phyloP scores from a whole-genome alignment of 2,329 filamentous ascomycete genomes.

The Monilinia polystroma region DNA sequence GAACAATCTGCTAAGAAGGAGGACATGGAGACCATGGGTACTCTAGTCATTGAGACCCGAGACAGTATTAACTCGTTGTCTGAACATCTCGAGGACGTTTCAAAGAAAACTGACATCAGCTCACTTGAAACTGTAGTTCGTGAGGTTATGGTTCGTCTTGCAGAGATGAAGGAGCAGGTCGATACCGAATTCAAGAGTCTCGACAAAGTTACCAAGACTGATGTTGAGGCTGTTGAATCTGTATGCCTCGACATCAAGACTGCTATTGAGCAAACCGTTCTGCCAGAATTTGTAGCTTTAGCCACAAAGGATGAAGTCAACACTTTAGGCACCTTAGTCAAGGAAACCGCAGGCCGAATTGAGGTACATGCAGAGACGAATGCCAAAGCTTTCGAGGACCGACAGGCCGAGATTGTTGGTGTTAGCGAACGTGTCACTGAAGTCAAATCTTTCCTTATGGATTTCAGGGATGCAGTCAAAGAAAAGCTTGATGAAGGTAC shows the following conservation, averaged over 20 bases:
- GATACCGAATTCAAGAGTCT: slow-evolving; percentile 46
- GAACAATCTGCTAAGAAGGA: slow-evolving; percentile 69
- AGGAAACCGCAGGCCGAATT: slow-evolving; percentile 67
- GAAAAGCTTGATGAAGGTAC: slow-evolving; percentile 74
- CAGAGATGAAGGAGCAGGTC: slow-evolving; percentile 61
- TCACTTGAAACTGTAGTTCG: slow-evolving; percentile 75
- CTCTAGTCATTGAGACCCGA: slow-evolving; percentile 71
- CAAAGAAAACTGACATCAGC: slow-evolving; percentile 75
- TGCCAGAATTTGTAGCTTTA: slow-evolving; percentile 68
- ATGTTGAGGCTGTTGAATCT: slow-evolving; percentile 77
- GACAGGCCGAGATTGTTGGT: slow-evolving; percentile 77
- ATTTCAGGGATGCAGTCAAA: slow-evolving; percentile 74
- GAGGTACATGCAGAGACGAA: slow-evolving; percentile 70
- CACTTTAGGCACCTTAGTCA: slow-evolving; percentile 67
- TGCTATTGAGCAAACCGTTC: slow-evolving; percentile 69
- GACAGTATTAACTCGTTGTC: slow-evolving; percentile 67
- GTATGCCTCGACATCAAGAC: slow-evolving; percentile 83
- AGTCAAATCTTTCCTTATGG: slow-evolving; percentile 73
- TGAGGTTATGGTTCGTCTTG: slow-evolving; percentile 71
- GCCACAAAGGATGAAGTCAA: slow-evolving; percentile 75
- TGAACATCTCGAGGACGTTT: slow-evolving; percentile 65
- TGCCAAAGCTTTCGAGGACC: slow-evolving; percentile 76
- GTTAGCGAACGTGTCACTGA: slow-evolving; percentile 76
- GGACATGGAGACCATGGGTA: slow-evolving; percentile 52
- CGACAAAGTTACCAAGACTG: slow-evolving; percentile 73